Base-by-base conservation (phyloP, 495 filamentous ascomycete genomes). In the Parathielavia hyrcaniae region DNA sequence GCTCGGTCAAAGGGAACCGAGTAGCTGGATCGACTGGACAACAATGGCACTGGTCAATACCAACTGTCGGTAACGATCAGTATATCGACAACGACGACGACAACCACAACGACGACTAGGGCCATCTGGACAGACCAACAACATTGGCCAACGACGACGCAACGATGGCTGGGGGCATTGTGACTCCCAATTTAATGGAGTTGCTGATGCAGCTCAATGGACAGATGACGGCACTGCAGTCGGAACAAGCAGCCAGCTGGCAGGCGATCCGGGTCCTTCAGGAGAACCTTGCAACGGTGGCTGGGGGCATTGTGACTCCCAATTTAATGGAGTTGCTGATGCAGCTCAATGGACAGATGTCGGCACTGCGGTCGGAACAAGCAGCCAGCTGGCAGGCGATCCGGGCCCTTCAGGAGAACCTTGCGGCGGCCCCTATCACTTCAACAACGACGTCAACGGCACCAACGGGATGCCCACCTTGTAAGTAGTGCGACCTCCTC, bases 401-500 rank as follows among this genome's bases (percentile, higher is more conserved):
- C 38, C 12, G 16, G 16, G 38, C 38, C 38, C 38, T 40, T 40
- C 16, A 40, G 38, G 38, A 40, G 38, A 40, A 40, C 38, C 38
- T 40, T 40, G 16, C 16, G 16, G 38, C 38, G 16, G 38, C 38
- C 38, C 38, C 16, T 40, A 40, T 40, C 16, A 40, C 38, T 40
- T 40, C 16, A 40, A 40, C 38, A 40, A 9, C 38, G 35, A 43
- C 17, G n/a, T 53, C 35, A 30, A 53, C 50, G 26, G 26, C 26
- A 30, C 26, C 26, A 30, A 30, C 26, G 26, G 26, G 26, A 30
- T 38, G 19, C 53, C 43, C 20, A 56, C 20, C 53, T 56, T 35
- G 53, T 56, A 56, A 56, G 53, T 47, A 56, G n/a, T 56, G n/a
- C 26, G 30, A 46, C 14, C 44, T 35, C 41, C 43, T 35, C 32